Evolutionary conservation across 129 eudicot species (phyloP).

Genomic region (Scalesia atractyloides): DNA sequence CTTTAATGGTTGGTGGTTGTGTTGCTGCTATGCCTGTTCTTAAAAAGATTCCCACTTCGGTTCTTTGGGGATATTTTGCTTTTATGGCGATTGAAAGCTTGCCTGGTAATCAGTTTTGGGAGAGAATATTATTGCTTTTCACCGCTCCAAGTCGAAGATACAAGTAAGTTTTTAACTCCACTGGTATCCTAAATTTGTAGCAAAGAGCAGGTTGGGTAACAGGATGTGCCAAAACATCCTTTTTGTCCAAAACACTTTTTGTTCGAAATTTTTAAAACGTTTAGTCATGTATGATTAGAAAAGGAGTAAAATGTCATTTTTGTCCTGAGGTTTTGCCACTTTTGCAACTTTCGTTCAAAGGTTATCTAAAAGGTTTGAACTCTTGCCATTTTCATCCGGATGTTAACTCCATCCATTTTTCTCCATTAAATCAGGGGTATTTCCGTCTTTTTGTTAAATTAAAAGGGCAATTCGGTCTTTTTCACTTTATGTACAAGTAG

Average conservation of each 20-base stretch:
- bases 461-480: too few species aligned
- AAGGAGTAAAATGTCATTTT: not conserved
- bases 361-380: too few species aligned
- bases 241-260: not conserved
- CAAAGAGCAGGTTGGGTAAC: slow-evolving; percentile 5
- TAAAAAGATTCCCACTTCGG: slow-evolving; percentile 90
- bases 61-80: slow-evolving; percentile 98
- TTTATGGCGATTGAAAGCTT: slow-evolving; percentile 99
- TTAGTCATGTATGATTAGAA: not conserved
- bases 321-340: too few species aligned
- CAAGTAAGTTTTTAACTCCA: slow-evolving; percentile 50
- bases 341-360: too few species aligned
- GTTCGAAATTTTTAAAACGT: not conserved
- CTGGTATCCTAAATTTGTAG: not conserved
- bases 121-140: slow-evolving; percentile 81
- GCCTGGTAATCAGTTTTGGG: slow-evolving; percentile 99
- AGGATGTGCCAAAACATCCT: too few species aligned
- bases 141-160: slow-evolving; percentile 98
- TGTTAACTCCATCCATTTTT: too few species aligned
- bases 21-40: slow-evolving; percentile 92
- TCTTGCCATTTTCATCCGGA: too few species aligned
- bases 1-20: slow-evolving; percentile 81
- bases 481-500: too few species aligned
- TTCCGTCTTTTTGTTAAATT: too few species aligned
- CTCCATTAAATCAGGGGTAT: too few species aligned